Evolutionary conservation across 2,329 filamentous ascomycete genomes (phyloP).

Genomic region (Talaromyces verruculosus): DNA sequence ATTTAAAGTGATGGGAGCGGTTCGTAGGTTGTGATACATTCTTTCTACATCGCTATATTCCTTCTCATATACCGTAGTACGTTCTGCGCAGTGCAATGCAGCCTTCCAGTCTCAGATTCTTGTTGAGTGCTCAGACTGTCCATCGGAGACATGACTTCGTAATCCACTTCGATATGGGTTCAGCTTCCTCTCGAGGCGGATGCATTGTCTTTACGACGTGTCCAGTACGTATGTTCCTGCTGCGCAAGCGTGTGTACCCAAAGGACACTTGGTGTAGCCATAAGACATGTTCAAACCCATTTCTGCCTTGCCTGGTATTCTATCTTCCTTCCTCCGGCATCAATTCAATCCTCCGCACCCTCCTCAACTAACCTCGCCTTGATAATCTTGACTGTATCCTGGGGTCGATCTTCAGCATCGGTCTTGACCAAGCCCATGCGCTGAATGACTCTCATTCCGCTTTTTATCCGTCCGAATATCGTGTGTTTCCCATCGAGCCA

Average conservation of each 20-base stretch:
- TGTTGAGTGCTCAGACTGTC: background rate
- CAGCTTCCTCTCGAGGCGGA: background rate
- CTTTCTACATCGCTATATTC: conserved; percentile 23
- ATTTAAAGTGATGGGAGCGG: conserved; percentile 72
- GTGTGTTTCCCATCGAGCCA: conserved; percentile 98
- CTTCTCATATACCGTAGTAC: background rate
- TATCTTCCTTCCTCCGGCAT: background rate
- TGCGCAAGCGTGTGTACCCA: background rate
- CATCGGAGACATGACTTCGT: background rate
- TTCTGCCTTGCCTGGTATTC: background rate
- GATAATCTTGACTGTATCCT: conserved; percentile 78
- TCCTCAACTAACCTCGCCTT: conserved; percentile 68
- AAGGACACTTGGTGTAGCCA: background rate
- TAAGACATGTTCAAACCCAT: background rate
- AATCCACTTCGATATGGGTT: background rate
- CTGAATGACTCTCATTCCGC: conserved; percentile 78
- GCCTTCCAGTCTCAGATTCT: background rate
- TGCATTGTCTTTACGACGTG: background rate
- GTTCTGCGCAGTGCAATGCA: conserved; percentile 17
- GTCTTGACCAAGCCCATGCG: conserved; percentile 87
- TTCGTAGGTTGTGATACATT: conserved; percentile 77
- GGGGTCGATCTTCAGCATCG: conserved; percentile 73
- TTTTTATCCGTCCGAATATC: conserved; percentile 88
- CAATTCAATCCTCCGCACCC: conserved; percentile 47
- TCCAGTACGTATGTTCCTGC: background rate